These are phyloP conservation scores for Mycosarcoma mackinlayi DNA, from an alignment of 1,284 basidiomycete genomes.

Conservation along the genomic window DNA sequence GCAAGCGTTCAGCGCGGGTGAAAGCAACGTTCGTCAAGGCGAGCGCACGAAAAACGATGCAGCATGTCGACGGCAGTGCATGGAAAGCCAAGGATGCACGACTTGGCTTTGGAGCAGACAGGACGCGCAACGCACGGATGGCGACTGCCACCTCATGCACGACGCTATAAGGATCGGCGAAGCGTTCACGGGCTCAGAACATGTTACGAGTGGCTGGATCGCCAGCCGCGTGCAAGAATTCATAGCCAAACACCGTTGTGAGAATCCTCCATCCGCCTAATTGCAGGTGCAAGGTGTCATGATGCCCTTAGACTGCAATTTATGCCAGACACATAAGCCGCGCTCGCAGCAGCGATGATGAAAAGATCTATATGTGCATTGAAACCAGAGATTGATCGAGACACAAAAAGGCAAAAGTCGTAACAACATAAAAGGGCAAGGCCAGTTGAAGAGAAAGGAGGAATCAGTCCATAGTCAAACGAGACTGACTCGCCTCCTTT, in stretches of 20 bases:
- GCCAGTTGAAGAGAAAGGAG: background rate
- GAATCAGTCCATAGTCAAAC: slow-evolving; percentile 29
- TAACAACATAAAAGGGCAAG: too few relatives aligned
- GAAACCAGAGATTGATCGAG: background rate
- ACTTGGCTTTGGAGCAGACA: slow-evolving; percentile 37
- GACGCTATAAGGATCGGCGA: slow-evolving; percentile 23
- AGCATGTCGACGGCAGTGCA: slow-evolving; percentile 16
- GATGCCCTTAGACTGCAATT: too few relatives aligned
- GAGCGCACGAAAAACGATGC: background rate
- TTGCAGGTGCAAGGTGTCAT: too few relatives aligned
- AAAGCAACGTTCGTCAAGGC: slow-evolving; percentile 8
- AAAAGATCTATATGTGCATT: background rate
- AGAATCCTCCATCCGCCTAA: slow-evolving; percentile 18
- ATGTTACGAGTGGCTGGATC: slow-evolving; percentile 38
- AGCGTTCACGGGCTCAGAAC: slow-evolving; percentile 15
- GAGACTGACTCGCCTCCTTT: slow-evolving; percentile 17
- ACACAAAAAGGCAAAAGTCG: slow-evolving; percentile 2
- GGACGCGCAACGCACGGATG: slow-evolving; percentile 6
- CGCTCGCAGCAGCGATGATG: too few relatives aligned
- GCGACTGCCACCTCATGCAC: slow-evolving; percentile 30
- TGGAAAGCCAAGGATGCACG: slow-evolving; percentile 18
- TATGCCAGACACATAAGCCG: too few relatives aligned
- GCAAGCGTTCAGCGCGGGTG: slow-evolving; percentile 9
- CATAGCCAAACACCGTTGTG: slow-evolving; percentile 18
- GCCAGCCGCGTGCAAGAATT: slow-evolving; percentile 12